Evolutionary conservation across 805 yeast species (phyloP).

Genomic region (Candida takata): DNA sequence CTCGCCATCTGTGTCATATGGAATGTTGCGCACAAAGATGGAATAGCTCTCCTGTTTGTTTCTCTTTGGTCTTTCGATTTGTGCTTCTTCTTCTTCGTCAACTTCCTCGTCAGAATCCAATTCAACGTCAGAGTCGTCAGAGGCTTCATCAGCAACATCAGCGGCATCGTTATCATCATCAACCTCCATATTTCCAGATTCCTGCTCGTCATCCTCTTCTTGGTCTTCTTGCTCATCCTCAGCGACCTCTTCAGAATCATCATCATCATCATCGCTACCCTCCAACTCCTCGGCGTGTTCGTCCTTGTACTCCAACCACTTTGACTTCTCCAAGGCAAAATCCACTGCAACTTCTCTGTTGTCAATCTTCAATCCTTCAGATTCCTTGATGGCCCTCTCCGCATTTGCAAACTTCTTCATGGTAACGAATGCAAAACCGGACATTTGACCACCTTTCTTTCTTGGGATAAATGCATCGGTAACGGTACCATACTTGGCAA

Average conservation of each 20-base stretch:
- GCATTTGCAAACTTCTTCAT: constrained; percentile 79
- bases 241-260: constrained; percentile 27
- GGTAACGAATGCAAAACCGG: constrained; percentile 92
- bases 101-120: constrained; percentile 29
- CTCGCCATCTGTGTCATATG: constrained; percentile 88
- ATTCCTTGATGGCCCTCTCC: constrained; percentile 68
- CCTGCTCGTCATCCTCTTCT: constrained; percentile 17
- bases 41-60: constrained; percentile 68
- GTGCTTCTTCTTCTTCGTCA: constrained; percentile 25
- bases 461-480: constrained; percentile 85
- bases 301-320: constrained; percentile 61
- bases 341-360: constrained; percentile 93
- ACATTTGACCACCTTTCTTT: constrained; percentile 80
- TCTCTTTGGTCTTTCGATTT: constrained; percentile 30
- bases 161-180: constrained; percentile 24
- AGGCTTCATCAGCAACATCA: constrained; percentile 22
- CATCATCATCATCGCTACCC: constrained; percentile 29
- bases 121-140: constrained; percentile 23
- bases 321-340: constrained; percentile 82
- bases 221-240: constrained; percentile 24
- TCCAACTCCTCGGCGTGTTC: constrained; percentile 36
- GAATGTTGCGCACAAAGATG: constrained; percentile 85
- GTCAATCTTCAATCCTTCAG: constrained; percentile 69
- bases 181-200: constrained; percentile 12
- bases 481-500: constrained; percentile 77